Percentiles rank a stretch among this genome's conserved stretches.
phyloP scores from a whole-genome alignment of 305 asterid genomes.

The Solanum hybrid region DNA sequence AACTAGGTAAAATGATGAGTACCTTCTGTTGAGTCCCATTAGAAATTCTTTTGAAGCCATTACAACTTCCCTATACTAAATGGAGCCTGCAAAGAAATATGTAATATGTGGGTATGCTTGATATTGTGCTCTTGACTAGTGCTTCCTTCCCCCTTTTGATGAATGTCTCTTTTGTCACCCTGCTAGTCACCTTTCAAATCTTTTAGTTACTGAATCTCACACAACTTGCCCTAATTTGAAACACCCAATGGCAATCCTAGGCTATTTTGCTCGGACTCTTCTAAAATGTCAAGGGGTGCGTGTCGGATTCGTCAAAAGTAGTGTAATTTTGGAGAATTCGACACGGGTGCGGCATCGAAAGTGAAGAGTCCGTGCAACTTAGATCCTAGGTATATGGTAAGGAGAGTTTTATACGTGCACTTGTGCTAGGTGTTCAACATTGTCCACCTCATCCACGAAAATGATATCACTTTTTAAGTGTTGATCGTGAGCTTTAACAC shows the following conservation, averaged over 20 bases:
- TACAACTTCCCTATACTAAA: neutral
- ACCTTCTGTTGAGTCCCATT: neutral
- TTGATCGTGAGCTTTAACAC: neutral
- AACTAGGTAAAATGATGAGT: neutral
- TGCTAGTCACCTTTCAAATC: neutral
- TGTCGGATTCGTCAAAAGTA: too few species aligned
- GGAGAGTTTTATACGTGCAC: neutral
- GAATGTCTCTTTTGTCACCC: neutral
- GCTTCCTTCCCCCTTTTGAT: neutral
- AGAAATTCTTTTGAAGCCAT: neutral
- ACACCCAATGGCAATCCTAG: neutral
- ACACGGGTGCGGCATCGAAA: too few species aligned
- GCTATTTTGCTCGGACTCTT: neutral
- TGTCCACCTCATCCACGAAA: neutral
- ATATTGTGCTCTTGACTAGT: neutral
- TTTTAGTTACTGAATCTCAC: neutral
- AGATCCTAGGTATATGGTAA: neutral
- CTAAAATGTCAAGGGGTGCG: too few species aligned
- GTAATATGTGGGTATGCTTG: neutral
- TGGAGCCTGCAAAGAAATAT: neutral
- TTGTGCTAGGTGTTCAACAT: neutral
- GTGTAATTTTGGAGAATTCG: too few species aligned
- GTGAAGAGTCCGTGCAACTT: too few species aligned
- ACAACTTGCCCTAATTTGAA: neutral
- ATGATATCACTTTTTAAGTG: neutral